Percentiles rank a stretch among this genome's conserved stretches.
Conservation (phyloP, 2,329 filamentous ascomycete genomes). For the Thielaviopsis euricoi region DNA sequence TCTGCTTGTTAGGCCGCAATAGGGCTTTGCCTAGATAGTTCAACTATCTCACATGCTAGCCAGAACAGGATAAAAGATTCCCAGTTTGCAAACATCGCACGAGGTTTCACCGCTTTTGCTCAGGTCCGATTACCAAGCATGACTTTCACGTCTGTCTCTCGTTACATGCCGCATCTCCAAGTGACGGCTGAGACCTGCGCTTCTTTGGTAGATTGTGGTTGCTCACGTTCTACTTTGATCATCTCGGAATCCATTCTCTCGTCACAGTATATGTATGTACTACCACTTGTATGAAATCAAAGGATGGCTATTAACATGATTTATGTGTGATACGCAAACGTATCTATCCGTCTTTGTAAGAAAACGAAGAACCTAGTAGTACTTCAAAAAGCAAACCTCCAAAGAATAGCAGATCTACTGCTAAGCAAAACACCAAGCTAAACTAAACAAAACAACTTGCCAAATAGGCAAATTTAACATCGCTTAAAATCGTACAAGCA, state of each 20-base stretch:
- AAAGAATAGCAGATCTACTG: background rate
- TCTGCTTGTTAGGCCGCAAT: background rate
- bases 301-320: background rate
- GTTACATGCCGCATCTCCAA: too few relatives aligned
- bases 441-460: background rate
- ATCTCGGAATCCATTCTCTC: background rate
- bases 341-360: background rate
- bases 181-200: too few relatives aligned
- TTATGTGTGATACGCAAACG: background rate
- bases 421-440: background rate
- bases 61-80: too few relatives aligned
- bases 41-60: too few relatives aligned
- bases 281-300: background rate
- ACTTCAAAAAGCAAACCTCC: background rate
- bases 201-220: too few relatives aligned
- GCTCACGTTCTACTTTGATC: too few relatives aligned
- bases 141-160: too few relatives aligned
- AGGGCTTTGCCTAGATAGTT: too few relatives aligned
- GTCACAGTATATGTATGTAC: background rate
- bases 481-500: background rate
- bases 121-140: too few relatives aligned
- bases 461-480: background rate
- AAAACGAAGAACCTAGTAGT: background rate
- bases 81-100: too few relatives aligned
- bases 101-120: too few relatives aligned